Percentiles rank a stretch among this genome's conserved stretches.
phyloP scores from a whole-genome alignment of 441 rosid species.

The Erodium moschatum region DNA sequence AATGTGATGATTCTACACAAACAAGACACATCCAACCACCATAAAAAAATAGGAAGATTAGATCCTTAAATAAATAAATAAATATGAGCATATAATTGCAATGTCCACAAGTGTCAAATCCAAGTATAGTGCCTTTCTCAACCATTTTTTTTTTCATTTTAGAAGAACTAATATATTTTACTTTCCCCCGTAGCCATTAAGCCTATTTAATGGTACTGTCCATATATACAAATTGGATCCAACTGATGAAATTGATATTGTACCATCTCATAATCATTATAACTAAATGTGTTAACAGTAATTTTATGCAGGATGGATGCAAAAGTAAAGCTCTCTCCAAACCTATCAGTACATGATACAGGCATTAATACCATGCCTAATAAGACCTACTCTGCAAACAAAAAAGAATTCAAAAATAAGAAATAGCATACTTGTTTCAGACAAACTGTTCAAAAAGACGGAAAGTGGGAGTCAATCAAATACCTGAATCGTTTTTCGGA shows the following conservation, averaged over 20 bases:
- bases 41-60: not conserved
- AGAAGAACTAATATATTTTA: not conserved
- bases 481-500: conserved; percentile 90
- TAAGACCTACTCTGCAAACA: not conserved
- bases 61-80: not conserved
- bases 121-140: not conserved
- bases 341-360: not conserved
- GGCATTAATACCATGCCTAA: not conserved
- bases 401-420: not conserved
- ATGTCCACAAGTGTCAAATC: not conserved
- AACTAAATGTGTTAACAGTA: not conserved
- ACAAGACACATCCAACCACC: not conserved
- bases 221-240: not conserved
- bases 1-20: too few relatives aligned
- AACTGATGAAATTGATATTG: not conserved
- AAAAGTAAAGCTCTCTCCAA: not conserved
- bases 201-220: not conserved
- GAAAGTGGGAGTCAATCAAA: conserved; percentile 19
- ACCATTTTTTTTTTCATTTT: not conserved
- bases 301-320: not conserved
- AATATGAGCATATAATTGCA: too few relatives aligned
- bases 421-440: not conserved
- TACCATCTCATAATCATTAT: not conserved
- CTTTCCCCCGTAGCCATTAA: not conserved
- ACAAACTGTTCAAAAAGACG: not conserved